Conservation (phyloP, 208 protist genomes). For the Leishmania braziliensis region DNA sequence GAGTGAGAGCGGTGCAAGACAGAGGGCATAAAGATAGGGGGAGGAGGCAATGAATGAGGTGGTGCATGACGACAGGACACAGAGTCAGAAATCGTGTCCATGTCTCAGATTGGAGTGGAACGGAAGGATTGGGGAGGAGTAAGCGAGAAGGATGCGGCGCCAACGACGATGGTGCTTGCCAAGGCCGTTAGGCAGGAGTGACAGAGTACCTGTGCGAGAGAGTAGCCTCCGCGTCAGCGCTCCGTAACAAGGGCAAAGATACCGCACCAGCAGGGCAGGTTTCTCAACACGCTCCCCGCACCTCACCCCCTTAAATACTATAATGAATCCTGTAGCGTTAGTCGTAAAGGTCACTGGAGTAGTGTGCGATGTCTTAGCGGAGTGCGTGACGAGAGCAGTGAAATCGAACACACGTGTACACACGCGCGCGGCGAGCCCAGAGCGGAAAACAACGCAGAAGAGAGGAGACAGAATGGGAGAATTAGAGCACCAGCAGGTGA, state of each 20-base stretch:
- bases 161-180: neutral
- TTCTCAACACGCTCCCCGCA: neutral
- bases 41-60: neutral
- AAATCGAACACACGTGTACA: neutral
- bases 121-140: no score
- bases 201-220: neutral
- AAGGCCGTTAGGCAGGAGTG: neutral
- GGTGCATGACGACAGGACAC: neutral
- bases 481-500: slow-evolving; percentile 23
- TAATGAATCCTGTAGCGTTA: neutral
- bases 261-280: neutral
- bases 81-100: neutral
- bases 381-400: neutral
- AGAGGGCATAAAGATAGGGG: neutral
- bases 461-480: neutral
- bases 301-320: neutral
- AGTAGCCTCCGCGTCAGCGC: neutral
- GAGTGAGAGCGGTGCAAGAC: neutral
- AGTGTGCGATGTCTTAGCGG: no score
- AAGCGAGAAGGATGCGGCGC: neutral
- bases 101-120: neutral
- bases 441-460: neutral
- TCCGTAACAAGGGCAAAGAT: neutral
- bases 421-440: neutral
- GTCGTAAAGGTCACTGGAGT: neutral